Conservation (phyloP, 192 early-diverging fungal genomes). For the Backusella parvicylindrica region DNA sequence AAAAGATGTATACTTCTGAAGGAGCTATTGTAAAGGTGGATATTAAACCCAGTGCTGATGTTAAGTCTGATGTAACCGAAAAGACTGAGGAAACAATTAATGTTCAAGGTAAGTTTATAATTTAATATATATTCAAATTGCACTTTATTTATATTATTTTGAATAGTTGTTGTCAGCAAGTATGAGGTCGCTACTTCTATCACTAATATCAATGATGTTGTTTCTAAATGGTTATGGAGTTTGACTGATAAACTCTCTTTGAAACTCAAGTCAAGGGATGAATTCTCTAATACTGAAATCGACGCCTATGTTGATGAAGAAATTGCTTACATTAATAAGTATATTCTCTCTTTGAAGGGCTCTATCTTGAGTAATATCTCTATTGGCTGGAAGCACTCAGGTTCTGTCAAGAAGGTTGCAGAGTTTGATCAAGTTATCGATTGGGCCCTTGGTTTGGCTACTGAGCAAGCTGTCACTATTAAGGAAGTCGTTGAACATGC, state of each 20-base stretch:
- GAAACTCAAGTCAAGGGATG: neutral
- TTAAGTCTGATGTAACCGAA: neutral
- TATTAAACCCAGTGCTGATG: neutral
- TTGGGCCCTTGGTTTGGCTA: neutral
- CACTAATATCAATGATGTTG: neutral
- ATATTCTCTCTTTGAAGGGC: neutral
- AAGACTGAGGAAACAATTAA: neutral
- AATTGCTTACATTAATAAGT: neutral
- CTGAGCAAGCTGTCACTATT: neutral
- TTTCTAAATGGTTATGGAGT: neutral
- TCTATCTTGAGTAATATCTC: neutral
- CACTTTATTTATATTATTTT: neutral
- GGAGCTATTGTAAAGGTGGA: neutral
- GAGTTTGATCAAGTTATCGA: neutral
- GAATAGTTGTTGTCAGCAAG: neutral
- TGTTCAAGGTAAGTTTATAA: neutral
- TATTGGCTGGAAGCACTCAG: neutral
- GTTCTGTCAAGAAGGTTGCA: neutral
- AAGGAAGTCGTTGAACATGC: neutral
- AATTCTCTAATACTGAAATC: neutral
- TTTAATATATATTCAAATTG: neutral
- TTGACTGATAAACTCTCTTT: neutral
- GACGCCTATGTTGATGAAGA: conserved; percentile 5
- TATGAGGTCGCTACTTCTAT: neutral
- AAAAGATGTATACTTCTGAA: neutral